Base-by-base conservation (phyloP, 2,329 filamentous ascomycete genomes). In the Fragosphaeria purpurea region DNA sequence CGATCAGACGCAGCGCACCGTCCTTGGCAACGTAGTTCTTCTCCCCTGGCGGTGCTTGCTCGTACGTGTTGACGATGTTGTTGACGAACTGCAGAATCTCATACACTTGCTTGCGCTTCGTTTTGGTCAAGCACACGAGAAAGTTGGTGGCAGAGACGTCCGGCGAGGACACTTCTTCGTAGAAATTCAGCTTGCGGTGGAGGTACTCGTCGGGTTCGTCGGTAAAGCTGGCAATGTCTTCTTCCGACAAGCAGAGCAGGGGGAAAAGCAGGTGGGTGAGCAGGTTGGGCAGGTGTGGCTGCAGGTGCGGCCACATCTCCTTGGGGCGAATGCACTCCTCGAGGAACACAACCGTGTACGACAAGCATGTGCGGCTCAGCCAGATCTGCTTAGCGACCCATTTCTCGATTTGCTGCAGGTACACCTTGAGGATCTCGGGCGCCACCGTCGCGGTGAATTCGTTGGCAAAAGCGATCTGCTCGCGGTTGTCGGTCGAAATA, bases 251-350 rank as follows among this genome's bases (percentile, higher is more conserved):
- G 67, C 93, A 98, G 54, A 98, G 75, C 32, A 98, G 86, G 0
- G 93, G 93, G 73, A 98, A 98, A 58, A 98, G 79, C 56, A 98
- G 83, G 66, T 98, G 93, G 45, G 88, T 89, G 55, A 97, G 87
- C 48, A 98, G 78, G 63, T 88, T 94, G 58, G 89, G 89, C 67
- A 96, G 82, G 68, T 98, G 90, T 41, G 89, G 86, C 71, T 94
- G 94, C 59, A 98, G 78, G 61, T 95, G 83, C 56, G 83, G 80
- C 93, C 93, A 98, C 82, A 95, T 98, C 55, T 88, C 82, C 74
- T 96, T 97, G 44, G 93, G 93, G 64, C 93, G 90, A 60, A 97
- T 88, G 64, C 91, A 96, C 70, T 98, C 93, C 67, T 98, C 93
- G 63, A 98, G 75, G 71, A 94, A 98, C 58, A 93, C 85, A 54